These are phyloP conservation scores for Hylodesmum podocarpum DNA, from an alignment of 306 rosid species.

Conservation along the genomic window DNA sequence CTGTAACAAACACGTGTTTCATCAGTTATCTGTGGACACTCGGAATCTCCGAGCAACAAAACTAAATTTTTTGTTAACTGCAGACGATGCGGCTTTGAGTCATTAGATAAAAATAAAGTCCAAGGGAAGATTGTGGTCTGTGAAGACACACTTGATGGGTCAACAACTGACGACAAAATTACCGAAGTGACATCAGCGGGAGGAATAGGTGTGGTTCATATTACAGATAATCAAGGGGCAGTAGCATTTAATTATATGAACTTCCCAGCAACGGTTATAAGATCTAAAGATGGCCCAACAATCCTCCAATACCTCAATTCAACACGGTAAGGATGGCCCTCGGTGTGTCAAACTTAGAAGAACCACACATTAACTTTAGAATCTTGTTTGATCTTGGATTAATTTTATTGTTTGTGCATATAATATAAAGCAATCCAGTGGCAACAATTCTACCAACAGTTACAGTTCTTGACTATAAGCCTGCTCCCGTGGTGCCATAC, in stretches of 20 bases:
- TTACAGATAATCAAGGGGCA: constrained; percentile 27
- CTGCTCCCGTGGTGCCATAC: constrained; percentile 61
- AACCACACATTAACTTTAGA: neutral
- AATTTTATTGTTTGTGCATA: neutral
- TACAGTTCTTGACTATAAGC: constrained; percentile 51
- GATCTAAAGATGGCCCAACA: constrained; percentile 38
- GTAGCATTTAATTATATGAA: constrained; percentile 22
- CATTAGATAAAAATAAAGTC: constrained; percentile 44
- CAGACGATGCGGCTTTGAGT: constrained; percentile 47
- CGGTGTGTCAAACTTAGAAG: neutral
- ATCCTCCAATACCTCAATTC: constrained; percentile 65
- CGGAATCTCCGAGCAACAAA: neutral
- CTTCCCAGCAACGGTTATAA: constrained; percentile 53
- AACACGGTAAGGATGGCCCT: constrained; percentile 47
- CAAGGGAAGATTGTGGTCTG: constrained; percentile 81
- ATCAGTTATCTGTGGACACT: neutral
- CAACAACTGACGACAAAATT: neutral
- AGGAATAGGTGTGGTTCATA: constrained; percentile 58
- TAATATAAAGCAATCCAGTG: constrained; percentile 45
- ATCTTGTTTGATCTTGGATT: neutral
- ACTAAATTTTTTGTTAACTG: neutral
- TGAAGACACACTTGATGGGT: constrained; percentile 18
- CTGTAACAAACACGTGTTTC: neutral
- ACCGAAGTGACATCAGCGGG: constrained; percentile 33
- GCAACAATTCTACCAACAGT: constrained; percentile 72